Conservation (phyloP, 106 monocot genomes). For the Acanthochlamys bracteata region DNA sequence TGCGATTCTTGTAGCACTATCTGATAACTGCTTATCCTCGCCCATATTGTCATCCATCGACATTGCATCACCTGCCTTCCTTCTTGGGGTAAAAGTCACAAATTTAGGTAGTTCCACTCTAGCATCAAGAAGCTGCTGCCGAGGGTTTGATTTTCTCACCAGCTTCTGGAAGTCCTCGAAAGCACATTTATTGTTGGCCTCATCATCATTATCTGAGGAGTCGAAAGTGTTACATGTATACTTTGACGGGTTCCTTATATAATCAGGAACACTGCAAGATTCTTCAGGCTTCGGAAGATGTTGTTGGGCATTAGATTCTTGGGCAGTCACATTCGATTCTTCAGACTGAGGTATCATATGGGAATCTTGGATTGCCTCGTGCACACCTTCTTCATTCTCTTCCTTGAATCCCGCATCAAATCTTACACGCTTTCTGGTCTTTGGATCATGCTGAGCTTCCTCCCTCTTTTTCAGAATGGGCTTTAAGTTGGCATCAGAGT, state of each 20-base stretch:
- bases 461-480: slow-evolving; percentile 86
- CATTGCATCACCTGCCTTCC: slow-evolving; percentile 35
- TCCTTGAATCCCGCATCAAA: slow-evolving; percentile 39
- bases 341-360: slow-evolving; percentile 8
- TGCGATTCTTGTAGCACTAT: slow-evolving; percentile 17
- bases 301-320: slow-evolving; percentile 5
- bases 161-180: slow-evolving; percentile 61
- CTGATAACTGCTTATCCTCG: background rate
- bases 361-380: slow-evolving; percentile 7
- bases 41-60: slow-evolving; percentile 21
- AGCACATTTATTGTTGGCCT: slow-evolving; percentile 50
- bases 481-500: slow-evolving; percentile 35
- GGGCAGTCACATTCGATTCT: background rate
- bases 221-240: slow-evolving; percentile 65
- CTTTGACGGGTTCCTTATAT: slow-evolving; percentile 75
- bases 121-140: slow-evolving; percentile 16
- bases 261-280: slow-evolving; percentile 56
- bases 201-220: slow-evolving; percentile 27
- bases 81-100: slow-evolving; percentile 64
- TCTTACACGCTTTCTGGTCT: slow-evolving; percentile 81
- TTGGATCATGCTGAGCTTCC: slow-evolving; percentile 20
- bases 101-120: slow-evolving; percentile 47
- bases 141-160: slow-evolving; percentile 29
- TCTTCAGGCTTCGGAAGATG: slow-evolving; percentile 4
- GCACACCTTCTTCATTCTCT: slow-evolving; percentile 10